Base-by-base conservation (phyloP, 352 stramenopile genomes). In the Phytopythium litorale region DNA sequence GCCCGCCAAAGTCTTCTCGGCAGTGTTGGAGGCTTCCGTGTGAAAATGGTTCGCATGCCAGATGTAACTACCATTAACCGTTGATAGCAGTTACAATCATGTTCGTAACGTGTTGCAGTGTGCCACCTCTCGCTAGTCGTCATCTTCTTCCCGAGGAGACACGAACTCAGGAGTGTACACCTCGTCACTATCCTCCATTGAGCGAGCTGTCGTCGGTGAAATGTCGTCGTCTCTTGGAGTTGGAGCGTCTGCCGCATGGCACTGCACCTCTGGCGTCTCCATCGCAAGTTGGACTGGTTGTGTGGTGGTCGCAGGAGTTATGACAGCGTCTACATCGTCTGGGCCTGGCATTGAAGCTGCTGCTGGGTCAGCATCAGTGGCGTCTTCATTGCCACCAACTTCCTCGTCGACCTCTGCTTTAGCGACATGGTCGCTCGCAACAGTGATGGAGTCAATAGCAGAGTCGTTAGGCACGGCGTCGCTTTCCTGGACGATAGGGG, bases 101-200 rank as follows among this genome's bases (percentile, higher is more conserved):
- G 30, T 56, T 25, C 11, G 30, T 57, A 45, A 25, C 15, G n/a
- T 40, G 1, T n/a, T 40, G 15, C n/a, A 57, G 8, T 18, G 8
- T 18, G 19, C 16, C 40, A 19, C 13, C 16, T 32, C 46, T 50
- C 23, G 37, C 53, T 50, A 59, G 53, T 59, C 53, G 53, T 32
- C 42, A 12, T 50, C 45, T 28, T 28, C 56, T 11, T 53, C 48
- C 1, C 37, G 35, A 49, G 35, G 53, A 18, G 53, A 35, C 13
- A 23, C 28, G 32, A 59, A 59, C 35, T 59, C 37, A 11, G 38
- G 54, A 12, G 35, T 33, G 35, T 60, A 42, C 19, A 57, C 30
- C 11, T 51, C 35, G 50, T 48, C 33, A 33, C 48, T 63, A 23
- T 42, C n/a, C 18, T 33, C 54, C 19, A 3, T 16, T 12, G 54